Evolutionary conservation across 176 grass and related monocot genomes (phyloP), one percentile per base, ranked within the genome.

Genomic region (Bolboschoenus planiculmis): DNA sequence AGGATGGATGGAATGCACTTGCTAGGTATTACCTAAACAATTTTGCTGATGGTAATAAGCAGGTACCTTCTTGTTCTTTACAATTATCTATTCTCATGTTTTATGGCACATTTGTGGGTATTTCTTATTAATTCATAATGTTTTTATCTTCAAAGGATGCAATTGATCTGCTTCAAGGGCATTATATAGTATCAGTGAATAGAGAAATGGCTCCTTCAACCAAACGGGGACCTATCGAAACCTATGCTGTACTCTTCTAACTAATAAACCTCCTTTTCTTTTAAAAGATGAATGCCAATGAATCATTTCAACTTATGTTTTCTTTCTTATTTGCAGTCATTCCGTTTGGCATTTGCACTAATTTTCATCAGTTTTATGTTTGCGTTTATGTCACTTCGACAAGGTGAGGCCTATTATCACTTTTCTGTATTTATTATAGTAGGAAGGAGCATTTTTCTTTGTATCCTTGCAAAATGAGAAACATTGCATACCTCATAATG

Each of bases 131-230:
- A 20, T 23, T 85, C 33, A 71, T 57, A 71, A 44, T 83, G 44
- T 84, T 37, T 81, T 29, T 59, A 80, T 70, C 60, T 94, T 16
- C 29, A 56, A 86, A 99, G 96, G 96, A 99, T 88, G 87, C 87
- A 26, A 95, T 99, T 88, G 96, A 99, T 91, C 91, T 99, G 84
- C 90, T 99, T 83, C 96, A 99, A 89, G 96, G 96, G 51, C 89
- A 95, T 87, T 90, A 93, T 73, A 88, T 89, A 23, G 87, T 92
- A 62, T 93, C 96, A 81, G 85, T 90, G 71, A 99, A 84, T 84
- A 88, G 93, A 78, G 96, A 95, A 75, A 80, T 99, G 62, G 53
- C 77, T 85, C 54, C 81, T 77, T 59, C 90, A 84, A 65, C 40
- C 50, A 99, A 95, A 91, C 79, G 79, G 75, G 91, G 92, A 85